Evolutionary conservation across 2,329 filamentous ascomycete genomes (phyloP), one percentile per base, ranked within the genome.

Genomic region (Aplosporella prunicola): DNA sequence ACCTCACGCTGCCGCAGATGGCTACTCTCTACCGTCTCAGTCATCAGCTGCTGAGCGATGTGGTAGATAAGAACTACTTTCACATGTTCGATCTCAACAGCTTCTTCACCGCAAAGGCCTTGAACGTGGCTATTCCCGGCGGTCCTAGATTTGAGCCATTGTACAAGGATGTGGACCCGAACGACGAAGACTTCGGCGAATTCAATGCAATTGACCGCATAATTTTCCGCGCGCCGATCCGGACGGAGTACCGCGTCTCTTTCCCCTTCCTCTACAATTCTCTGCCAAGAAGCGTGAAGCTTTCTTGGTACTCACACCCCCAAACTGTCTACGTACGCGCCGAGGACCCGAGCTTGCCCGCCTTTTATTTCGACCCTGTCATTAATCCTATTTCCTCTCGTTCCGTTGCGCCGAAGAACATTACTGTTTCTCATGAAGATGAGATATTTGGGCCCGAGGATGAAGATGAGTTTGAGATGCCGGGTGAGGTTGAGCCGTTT

Each of bases 161-260:
- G 14, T 98, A 95, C 70, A 98, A 98, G 64, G 91, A 98, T 51
- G 88, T 98, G 43, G 88, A 98, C 58, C 91, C 91, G 2, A 98
- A 98, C 51, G 89, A 96, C 49, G 91, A 98, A 60, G 91, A 98
- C 56, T 98, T 98, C 62, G 91, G 91, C 62, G 91, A 98, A 62
- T 98, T 98, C 71, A 98, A 98, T 55, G 91, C 91, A 22, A 98
- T 98, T 51, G 91, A 98, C 55, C 85, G 93, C 49, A 98, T 98
- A 62, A 98, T 98, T 49, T 98, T 98, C 72, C 82, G 91, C 47
- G 81, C 83, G 31, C 88, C 89, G 1, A 93, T 96, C 47, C 79
- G 89, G 49, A 98, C 89, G 7, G 91, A 98, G 62, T 95, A 93
- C 53, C 79, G 89, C 30, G 91, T 98, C 28, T 87, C 87, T 1